Base-by-base conservation (phyloP, 352 stramenopile genomes). In the Thraustochytrium sp. region DNA sequence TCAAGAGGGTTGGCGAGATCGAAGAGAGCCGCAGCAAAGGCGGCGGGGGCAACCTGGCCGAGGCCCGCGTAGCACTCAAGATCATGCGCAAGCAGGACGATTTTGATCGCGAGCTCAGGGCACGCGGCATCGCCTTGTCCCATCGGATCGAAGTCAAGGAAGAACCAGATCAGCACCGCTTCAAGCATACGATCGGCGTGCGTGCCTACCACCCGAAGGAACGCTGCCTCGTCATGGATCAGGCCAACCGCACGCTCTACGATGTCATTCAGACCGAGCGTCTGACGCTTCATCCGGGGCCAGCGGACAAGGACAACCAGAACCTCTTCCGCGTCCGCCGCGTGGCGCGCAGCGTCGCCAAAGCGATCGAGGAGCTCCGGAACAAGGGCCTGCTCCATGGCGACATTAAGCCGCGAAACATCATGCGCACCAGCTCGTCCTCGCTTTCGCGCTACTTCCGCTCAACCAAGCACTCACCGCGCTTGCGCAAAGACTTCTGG, bases 331-430 rank as follows among this genome's bases (percentile, higher is more conserved):
- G 18, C 5, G 55, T 75, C 37, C n/a, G 23, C 5, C 37, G 55
- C 5, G 13, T 75, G 5, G 63, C 63, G 26, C 18, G 5, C 26
- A 18, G 5, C 37, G 5, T 63, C 5, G 63, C 5, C 37, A 5
- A 16, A 5, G 37, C n/a, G n/a, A 5, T 75, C 5, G 4, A 5
- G 5, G 37, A 65, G 38, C 37, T 75, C 5, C n/a, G 55, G 5
- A 23, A 76, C 5, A 75, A 62, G 5, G 26, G 31, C 26, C 5
- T 21, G n/a, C 5, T 63, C 5, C 63, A 75, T 23, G 37, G 34
- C 31, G 63, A 75, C 46, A 11, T 75, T 23, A 75, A 75, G 46
- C 63, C 63, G n/a, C 37, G 63, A 5, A 75, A 75, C 63, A 65
- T 75, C 31, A 5, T 75, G 63, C 37, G 63, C n/a, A 49, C 42